phyloP scores from a whole-genome alignment of 164 flowering plant genomes.

The Santalum album region DNA sequence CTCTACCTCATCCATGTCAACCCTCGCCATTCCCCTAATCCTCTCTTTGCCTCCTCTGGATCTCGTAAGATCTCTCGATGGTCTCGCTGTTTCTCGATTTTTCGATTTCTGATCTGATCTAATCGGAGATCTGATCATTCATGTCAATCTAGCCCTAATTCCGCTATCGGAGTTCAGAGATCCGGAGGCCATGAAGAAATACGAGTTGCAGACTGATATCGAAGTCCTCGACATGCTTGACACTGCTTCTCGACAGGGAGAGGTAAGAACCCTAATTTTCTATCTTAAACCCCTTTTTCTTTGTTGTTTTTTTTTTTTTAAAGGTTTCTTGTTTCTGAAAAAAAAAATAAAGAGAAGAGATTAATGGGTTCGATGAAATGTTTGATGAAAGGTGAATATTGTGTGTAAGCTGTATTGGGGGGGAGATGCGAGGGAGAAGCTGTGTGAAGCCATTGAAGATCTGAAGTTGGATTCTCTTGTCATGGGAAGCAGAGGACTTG shows the following conservation, averaged over 20 bases:
- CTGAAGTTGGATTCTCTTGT: constrained; percentile 56
- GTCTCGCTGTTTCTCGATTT: not conserved
- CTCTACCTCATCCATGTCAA: constrained; percentile 44
- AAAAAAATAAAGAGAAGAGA: too few relatives aligned
- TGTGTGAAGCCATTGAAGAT: constrained; percentile 57
- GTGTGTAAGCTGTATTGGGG: constrained; percentile 71
- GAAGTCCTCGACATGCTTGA: constrained; percentile 63
- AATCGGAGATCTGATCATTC: too few relatives aligned
- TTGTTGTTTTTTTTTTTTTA: too few relatives aligned
- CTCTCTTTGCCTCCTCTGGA: constrained; percentile 53
- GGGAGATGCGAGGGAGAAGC: constrained; percentile 78
- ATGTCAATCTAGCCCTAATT: constrained; percentile 56
- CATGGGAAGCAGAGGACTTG: constrained; percentile 69
- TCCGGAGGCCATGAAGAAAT: constrained; percentile 37
- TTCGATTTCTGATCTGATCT: not conserved
- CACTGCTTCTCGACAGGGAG: constrained; percentile 43
- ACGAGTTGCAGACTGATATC: constrained; percentile 37
- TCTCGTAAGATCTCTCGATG: constrained; percentile 42
- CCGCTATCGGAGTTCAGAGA: constrained; percentile 66
- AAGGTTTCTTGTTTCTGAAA: too few relatives aligned
- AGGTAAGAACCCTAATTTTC: too few relatives aligned
- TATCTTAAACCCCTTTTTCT: too few relatives aligned
- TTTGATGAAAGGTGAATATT: constrained; percentile 56
- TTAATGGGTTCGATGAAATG: too few relatives aligned
- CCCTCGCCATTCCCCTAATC: too few relatives aligned